Evolutionary conservation across 2,329 filamentous ascomycete genomes (phyloP), one percentile per base, ranked within the genome.

Genomic region (Hirsutella minnesotensis): DNA sequence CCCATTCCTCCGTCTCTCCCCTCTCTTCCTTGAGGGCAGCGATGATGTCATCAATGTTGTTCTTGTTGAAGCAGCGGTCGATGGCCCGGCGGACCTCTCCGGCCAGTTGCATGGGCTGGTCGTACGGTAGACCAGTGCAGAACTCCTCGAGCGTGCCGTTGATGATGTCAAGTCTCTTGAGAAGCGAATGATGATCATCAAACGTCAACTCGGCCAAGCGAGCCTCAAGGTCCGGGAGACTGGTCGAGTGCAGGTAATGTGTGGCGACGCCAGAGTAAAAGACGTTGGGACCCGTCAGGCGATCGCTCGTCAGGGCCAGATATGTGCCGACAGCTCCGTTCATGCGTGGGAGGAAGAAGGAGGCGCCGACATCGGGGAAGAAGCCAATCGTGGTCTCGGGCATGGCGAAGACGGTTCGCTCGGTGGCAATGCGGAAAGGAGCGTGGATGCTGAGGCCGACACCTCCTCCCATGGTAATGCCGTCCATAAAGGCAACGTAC

Each of bases 301-400:
- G 77, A 57, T 90, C 83, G 57, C 88, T 92, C 8, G 92, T 98
- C 49, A 98, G 72, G 18, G 88, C 92, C 36, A 98, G 79, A 64
- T 96, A 98, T 18, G 86, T 95, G 44, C 92, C 92, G 44, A 94
- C 66, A 46, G 80, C 70, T 40, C 92, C 92, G 54, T 94, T 80
- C 72, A 98, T 80, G 49, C 88, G 77, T 15, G 92, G 86, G 42
- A 98, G 72, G 72, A 96, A 96, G 70, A 96, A 98, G 10, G 86
- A 94, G 27, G 83, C 94, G 47, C 92, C 92, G 39, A 98, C 92
- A 57, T 98, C 94, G 7, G 94, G 92, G 73, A 98, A 98, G 72
- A 96, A 95, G 33, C 92, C 92, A 57, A 98, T 98, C 9, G 80
- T 94, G 4, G 92, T 98, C 68, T 98, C 92, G 24, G 92, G 92